Conservation (phyloP, 768 basidiomycete species). For the Postia placenta region DNA sequence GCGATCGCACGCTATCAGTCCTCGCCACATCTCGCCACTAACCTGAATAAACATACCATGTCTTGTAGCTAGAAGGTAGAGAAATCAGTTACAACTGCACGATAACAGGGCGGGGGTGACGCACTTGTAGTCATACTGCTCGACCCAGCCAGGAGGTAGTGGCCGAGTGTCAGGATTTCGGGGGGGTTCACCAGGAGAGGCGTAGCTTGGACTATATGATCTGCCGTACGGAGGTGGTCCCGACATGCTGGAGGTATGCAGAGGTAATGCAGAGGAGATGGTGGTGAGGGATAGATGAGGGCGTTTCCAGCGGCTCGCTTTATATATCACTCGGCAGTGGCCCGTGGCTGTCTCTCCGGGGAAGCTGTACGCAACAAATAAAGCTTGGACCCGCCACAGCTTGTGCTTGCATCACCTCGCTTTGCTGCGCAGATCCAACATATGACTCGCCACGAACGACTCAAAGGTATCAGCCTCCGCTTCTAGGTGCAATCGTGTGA, state of each 20-base stretch:
- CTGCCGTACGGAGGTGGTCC: conserved; percentile 6
- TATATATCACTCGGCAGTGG: too few relatives aligned
- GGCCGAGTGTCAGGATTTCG: conserved; percentile 43
- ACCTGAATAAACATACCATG: conserved; percentile 43
- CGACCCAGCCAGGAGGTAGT: conserved; percentile 63
- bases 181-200: conserved; percentile 17
- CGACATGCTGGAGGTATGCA: too few relatives aligned
- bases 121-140: conserved; percentile 63
- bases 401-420: too few relatives aligned
- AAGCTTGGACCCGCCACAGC: too few relatives aligned
- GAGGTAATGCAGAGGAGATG: background rate
- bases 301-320: too few relatives aligned
- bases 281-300: background rate
- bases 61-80: conserved; percentile 42
- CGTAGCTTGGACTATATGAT: conserved; percentile 2
- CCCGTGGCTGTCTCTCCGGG: too few relatives aligned
- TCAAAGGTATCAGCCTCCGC: too few relatives aligned
- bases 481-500: too few relatives aligned
- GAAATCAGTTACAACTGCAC: background rate
- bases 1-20: background rate
- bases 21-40: background rate
- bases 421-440: too few relatives aligned
- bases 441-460: too few relatives aligned
- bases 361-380: too few relatives aligned
- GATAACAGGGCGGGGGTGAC: conserved; percentile 26